Evolutionary conservation across 768 basidiomycete genomes (phyloP).

Genomic region (Daedalea quercina): DNA sequence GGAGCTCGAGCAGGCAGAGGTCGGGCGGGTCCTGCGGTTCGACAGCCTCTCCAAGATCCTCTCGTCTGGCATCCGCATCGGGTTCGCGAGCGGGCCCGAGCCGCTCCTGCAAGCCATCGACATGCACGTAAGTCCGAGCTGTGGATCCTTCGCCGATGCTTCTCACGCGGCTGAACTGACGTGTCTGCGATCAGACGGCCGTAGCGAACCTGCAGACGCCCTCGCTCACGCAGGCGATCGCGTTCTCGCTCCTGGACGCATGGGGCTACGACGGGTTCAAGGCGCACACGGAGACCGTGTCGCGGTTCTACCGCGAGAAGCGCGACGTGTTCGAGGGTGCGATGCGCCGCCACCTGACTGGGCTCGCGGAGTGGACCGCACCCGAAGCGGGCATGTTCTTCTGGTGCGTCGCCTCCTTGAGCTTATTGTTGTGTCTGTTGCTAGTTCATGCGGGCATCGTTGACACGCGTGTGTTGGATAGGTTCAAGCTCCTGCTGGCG

Average conservation of each 20-base stretch:
- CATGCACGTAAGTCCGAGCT: slow-evolving; percentile 48
- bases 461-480: slow-evolving; percentile 17
- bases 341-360: slow-evolving; percentile 68
- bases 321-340: slow-evolving; percentile 75
- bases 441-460: no score
- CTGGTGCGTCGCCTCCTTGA: slow-evolving; percentile 49
- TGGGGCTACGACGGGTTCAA: slow-evolving; percentile 82
- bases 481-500: slow-evolving; percentile 70
- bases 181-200: slow-evolving; percentile 42
- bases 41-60: slow-evolving; percentile 88
- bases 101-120: slow-evolving; percentile 67
- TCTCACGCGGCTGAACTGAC: no score
- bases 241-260: slow-evolving; percentile 47
- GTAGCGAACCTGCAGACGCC: slow-evolving; percentile 65
- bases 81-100: slow-evolving; percentile 74
- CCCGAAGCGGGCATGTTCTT: slow-evolving; percentile 89
- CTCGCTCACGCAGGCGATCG: slow-evolving; percentile 61
- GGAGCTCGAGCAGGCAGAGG: slow-evolving; percentile 53
- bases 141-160: neutral
- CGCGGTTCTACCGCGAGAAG: slow-evolving; percentile 65
- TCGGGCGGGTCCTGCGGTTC: slow-evolving; percentile 81
- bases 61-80: slow-evolving; percentile 73
- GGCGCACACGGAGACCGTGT: slow-evolving; percentile 60
- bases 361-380: slow-evolving; percentile 64
- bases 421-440: no score